These are phyloP conservation scores for Cucumis cinereus DNA, from an alignment of 306 rosid genomes.

Conservation along the genomic window DNA sequence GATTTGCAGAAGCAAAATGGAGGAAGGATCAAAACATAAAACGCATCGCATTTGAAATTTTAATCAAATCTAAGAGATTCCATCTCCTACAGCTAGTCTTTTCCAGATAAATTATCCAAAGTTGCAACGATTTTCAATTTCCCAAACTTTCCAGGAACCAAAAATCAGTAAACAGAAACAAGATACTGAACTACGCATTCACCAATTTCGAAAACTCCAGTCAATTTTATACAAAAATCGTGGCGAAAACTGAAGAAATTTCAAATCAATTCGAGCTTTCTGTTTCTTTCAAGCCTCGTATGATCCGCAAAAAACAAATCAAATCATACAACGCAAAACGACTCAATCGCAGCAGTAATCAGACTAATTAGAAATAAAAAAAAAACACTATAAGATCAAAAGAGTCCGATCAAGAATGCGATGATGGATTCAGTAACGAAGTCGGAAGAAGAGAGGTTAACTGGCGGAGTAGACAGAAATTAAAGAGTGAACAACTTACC, in stretches of 20 bases:
- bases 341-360: not conserved
- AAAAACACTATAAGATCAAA: not conserved
- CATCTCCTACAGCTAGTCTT: not conserved
- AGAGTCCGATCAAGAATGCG: not conserved
- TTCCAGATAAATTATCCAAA: not conserved
- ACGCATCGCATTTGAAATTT: not conserved
- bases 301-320: not conserved
- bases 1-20: not conserved
- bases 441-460: not conserved
- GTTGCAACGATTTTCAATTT: not conserved
- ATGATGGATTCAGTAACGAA: not conserved
- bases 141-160: not conserved
- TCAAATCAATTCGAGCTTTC: not conserved
- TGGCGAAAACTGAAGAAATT: not conserved
- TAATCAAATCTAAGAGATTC: not conserved
- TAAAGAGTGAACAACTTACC: slow-evolving; percentile 20
- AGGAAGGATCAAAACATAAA: not conserved
- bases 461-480: not conserved
- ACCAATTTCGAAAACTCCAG: not conserved
- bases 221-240: not conserved
- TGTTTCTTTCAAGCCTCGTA: not conserved
- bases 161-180: not conserved
- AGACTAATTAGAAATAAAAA: not conserved
- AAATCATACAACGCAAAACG: not conserved
- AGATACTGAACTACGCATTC: not conserved